A percentile compares a stretch with the other conserved stretches of the same genome.
phyloP scores from a whole-genome alignment of 2,329 filamentous ascomycete species.

The Stagonosporopsis tanaceti region DNA sequence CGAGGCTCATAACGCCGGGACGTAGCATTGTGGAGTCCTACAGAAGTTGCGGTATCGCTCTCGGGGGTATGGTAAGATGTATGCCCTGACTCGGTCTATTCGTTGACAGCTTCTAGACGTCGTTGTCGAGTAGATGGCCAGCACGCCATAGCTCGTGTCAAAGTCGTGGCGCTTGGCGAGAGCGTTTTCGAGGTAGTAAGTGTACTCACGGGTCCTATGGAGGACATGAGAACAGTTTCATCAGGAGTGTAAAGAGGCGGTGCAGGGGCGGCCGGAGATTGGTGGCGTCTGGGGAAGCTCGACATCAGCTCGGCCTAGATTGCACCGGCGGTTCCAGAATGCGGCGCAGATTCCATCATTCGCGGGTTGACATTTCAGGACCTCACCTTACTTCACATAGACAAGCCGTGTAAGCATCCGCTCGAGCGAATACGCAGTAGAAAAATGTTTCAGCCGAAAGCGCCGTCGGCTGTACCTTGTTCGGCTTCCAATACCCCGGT shows the following conservation, averaged over 20 bases:
- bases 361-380: slow-evolving; percentile 11
- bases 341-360: slow-evolving; percentile 6
- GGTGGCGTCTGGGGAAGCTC: slow-evolving; percentile 19
- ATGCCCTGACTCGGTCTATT: neutral
- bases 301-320: slow-evolving; percentile 11
- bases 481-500: slow-evolving; percentile 19
- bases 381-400: neutral
- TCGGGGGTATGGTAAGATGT: neutral
- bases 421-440: neutral
- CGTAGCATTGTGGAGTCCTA: neutral
- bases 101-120: neutral
- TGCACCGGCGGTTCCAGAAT: slow-evolving; percentile 9
- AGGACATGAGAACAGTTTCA: slow-evolving; percentile 3
- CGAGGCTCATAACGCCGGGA: neutral
- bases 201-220: neutral
- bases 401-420: neutral
- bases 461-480: slow-evolving; percentile 3
- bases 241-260: neutral
- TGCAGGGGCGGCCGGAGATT: slow-evolving; percentile 15
- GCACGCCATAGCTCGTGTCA: neutral
- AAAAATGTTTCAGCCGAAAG: neutral
- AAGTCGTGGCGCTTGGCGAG: neutral
- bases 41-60: neutral
- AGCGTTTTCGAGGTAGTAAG: neutral
- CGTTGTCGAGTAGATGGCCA: neutral